Evolutionary conservation across 2,329 filamentous ascomycete genomes (phyloP), one percentile per base, ranked within the genome.

Genomic region (Fusarium decemcellulare): DNA sequence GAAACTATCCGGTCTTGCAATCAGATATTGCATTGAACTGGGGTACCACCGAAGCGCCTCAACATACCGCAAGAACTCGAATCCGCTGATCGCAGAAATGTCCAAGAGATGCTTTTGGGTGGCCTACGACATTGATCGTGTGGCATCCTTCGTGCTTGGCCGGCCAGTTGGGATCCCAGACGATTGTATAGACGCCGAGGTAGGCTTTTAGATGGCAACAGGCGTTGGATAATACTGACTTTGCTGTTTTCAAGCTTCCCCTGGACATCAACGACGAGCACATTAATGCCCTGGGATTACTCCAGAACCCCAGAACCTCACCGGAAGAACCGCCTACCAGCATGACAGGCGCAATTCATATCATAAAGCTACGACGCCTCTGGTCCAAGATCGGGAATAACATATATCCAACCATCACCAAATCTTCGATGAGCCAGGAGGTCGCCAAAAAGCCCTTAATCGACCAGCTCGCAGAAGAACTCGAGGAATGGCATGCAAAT

Each of bases 281-380:
- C 27, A 68, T 68, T 23, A 68, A 67, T 32, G 61, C 63, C 1
- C 42, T 68, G 1, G 66, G 66, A 1, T 14, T 68, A 2, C 40
- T 59, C 7, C 48, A 68, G 16, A 62, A 59, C 11, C 63, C 66
- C 3, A 55, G 66, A 16, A 18, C 23, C 2, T 67, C 63, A 9
- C 23, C 36, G 8, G 54, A 48, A 15, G 66, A 68, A 10, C 71
- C 73, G 1, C 72, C 71, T 1, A 78, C 76, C 2, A 64, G 58
- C 5, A 77, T 78, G 74, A 76, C 77, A 0, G 72, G 72, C 1
- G 76, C 75, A 5, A 71, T 79, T 6, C 77, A 78, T 52, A 63
- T 68, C 2, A 76, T 76, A 27, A 76, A 74, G 52, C 61, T 78
- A 2, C 76, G 76, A 1, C 70, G 67, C 7, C 40, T 78, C 0